These are phyloP conservation scores for Postia placenta DNA, from an alignment of 768 basidiomycete genomes.

Conservation along the genomic window DNA sequence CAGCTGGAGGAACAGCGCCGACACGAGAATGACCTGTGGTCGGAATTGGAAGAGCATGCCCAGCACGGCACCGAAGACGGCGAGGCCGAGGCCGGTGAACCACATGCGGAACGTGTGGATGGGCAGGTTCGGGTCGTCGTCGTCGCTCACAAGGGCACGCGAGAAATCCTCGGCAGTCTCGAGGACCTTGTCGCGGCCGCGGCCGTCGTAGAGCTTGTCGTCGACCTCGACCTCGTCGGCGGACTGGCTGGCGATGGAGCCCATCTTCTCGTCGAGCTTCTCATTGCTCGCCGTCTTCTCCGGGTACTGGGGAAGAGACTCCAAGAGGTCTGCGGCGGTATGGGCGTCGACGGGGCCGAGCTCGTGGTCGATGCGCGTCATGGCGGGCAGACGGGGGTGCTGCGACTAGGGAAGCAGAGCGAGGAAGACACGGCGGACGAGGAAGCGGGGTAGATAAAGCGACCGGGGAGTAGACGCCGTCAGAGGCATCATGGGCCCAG, in stretches of 20 bases:
- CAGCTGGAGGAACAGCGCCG: slow-evolving; percentile 4
- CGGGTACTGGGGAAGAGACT: not conserved
- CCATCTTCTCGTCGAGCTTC: not conserved
- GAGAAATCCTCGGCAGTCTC: slow-evolving; percentile 7
- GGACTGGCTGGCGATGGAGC: not conserved
- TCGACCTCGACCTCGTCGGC: slow-evolving; percentile 2
- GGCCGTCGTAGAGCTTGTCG: slow-evolving; percentile 1
- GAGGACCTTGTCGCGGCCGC: slow-evolving; percentile 4
- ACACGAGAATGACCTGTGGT: slow-evolving; percentile 2
- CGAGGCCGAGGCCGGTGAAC: slow-evolving; percentile 5
- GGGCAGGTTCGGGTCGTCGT: slow-evolving; percentile 2
- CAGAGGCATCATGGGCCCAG: not conserved
- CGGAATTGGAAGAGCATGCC: slow-evolving; percentile 9
- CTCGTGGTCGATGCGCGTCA: slow-evolving; percentile 1
- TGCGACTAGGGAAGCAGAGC: not conserved
- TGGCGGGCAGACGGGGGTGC: not conserved
- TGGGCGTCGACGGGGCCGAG: not conserved
- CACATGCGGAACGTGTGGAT: slow-evolving; percentile 7
- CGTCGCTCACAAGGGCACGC: not conserved
- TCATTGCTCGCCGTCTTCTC: not conserved
- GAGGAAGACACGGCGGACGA: not conserved
- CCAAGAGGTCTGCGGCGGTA: slow-evolving; percentile 1
- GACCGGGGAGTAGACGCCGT: no score
- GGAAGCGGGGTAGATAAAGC: not conserved
- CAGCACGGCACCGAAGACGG: slow-evolving; percentile 6